Base-by-base conservation (phyloP, 2,329 filamentous ascomycete species). In the Fusarium anguioides region DNA sequence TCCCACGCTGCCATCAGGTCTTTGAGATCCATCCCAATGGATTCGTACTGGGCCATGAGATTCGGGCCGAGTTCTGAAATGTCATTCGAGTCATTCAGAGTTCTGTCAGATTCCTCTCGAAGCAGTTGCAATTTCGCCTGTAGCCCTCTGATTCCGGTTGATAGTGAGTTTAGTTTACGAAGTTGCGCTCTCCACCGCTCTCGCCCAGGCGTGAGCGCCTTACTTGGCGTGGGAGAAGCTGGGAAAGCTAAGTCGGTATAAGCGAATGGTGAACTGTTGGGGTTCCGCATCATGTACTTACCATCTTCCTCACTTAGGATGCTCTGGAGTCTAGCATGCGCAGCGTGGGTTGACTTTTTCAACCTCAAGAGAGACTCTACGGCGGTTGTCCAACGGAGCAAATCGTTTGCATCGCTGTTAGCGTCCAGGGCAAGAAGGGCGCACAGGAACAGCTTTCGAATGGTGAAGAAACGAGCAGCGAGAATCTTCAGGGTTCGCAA, bases 71-170 rank as follows among this genome's bases (percentile, higher is more conserved):
- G 85, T 68, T 97, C 92, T 6, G 88, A 87, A 18, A 92, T 87
- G 70, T 90, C 88, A 59, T 85, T 84, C 35, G 91, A 89, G 70
- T 91, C 89, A 72, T 97, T 92, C 26, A 97, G 80, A 40, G 89
- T 89, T 61, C 87, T 87, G 74, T 92, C 93, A 0, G 94, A 96
- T 77, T 97, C 94, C 77, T 99, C 96, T 47, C 93, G 89, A 53
- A 98, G 81, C 9, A 99, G 84, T 61, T 96, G 94, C 81, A 99
- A 89, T 78, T 98, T 99, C 33, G 96, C 96, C 78, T 98, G 95
- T 46, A 99, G 84, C 12, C 93, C 92, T 26, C 94, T 90, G 63
- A 98, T 97, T 17, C 94, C 94, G 54, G 94, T 92, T 1, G 94
- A 97, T 31, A 99, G 84, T 2, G 91, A 92, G 74, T 92, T 93